These are phyloP conservation scores for Fusarium dlaminii DNA, from an alignment of 2,329 filamentous ascomycete genomes.

Conservation along the genomic window DNA sequence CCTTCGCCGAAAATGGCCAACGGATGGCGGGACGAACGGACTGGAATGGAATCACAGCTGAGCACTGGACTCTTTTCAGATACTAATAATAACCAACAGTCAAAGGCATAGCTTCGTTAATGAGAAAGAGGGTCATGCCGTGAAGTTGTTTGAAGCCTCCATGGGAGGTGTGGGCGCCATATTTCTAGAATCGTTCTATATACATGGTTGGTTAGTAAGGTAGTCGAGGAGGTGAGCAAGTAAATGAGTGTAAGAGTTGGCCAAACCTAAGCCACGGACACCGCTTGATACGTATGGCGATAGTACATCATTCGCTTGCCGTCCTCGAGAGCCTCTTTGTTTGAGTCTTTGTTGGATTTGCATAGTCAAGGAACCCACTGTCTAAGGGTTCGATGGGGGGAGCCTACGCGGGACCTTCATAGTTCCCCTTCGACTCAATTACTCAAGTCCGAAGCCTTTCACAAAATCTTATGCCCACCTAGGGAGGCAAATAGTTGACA, in stretches of 20 bases:
- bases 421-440: not conserved
- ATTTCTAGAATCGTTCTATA: constrained; percentile 33
- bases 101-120: not conserved
- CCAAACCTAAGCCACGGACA: constrained; percentile 20
- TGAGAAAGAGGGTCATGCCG: constrained; percentile 12
- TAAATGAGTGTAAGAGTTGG: constrained; percentile 5
- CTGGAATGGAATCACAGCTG: constrained; percentile 32
- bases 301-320: constrained; percentile 2
- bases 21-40: constrained; percentile 30
- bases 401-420: not conserved
- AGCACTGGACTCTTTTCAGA: not conserved
- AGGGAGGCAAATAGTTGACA: not conserved
- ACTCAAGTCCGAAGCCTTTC: not conserved
- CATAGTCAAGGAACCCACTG: not conserved
- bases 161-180: constrained; percentile 22
- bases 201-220: constrained; percentile 2
- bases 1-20: constrained; percentile 38
- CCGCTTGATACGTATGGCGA: constrained; percentile 15
- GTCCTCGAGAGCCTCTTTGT: constrained; percentile 17
- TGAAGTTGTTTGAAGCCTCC: constrained; percentile 12
- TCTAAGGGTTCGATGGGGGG: not conserved
- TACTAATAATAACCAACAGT: constrained; percentile 1
- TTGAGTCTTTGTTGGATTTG: not conserved
- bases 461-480: not conserved
- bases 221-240: not conserved